phyloP scores from a whole-genome alignment of 176 grass and related monocot species.

The Carex myosuroides region DNA sequence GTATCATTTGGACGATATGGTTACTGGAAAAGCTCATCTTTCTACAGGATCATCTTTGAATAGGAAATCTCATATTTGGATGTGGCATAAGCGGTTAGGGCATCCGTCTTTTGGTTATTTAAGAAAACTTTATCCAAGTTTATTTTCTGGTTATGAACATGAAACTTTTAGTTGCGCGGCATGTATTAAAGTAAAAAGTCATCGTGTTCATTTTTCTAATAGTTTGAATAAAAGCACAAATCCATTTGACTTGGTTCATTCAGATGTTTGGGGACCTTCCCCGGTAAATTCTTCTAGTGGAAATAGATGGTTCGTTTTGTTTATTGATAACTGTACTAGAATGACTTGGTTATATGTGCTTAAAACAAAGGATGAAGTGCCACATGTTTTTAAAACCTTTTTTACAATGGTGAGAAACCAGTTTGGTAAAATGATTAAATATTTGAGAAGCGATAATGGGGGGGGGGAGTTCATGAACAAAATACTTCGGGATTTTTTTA shows the following conservation, averaged over 20 bases:
- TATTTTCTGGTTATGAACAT: background rate
- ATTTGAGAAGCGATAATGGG: background rate
- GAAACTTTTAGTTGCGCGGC: background rate
- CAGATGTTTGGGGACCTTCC: background rate
- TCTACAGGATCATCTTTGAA: no score
- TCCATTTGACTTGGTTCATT: no score
- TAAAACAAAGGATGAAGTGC: background rate
- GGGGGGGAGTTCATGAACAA: background rate
- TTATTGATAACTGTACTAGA: background rate
- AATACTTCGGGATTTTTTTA: background rate
- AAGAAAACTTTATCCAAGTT: conserved; percentile 6
- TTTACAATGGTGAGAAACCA: background rate
- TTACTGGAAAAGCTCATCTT: no score
- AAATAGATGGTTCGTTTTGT: background rate
- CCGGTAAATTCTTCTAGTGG: background rate
- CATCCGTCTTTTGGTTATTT: background rate
- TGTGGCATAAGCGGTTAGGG: background rate
- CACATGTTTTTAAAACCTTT: background rate
- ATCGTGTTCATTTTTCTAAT: background rate
- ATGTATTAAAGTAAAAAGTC: background rate
- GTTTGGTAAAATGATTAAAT: background rate
- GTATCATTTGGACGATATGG: no score
- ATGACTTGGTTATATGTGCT: background rate
- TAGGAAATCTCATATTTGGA: background rate
- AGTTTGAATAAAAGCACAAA: no score